A percentile compares a stretch with the other conserved stretches of the same genome.
These are phyloP conservation scores for Thermoascus crustaceus DNA, from an alignment of 2,329 filamentous ascomycete genomes.

Conservation along the genomic window DNA sequence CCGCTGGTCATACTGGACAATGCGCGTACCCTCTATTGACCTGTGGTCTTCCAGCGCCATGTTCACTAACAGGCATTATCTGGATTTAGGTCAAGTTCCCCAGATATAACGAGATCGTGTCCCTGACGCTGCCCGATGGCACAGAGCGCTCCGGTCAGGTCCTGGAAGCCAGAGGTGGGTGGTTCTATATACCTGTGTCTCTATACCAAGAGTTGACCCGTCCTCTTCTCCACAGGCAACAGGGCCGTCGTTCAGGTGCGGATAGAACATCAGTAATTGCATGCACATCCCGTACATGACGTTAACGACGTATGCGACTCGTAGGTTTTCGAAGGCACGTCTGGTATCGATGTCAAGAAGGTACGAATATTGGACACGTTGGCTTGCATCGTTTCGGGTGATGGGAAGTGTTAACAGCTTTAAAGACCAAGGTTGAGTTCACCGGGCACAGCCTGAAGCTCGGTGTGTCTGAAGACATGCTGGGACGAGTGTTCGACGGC, in stretches of 20 bases:
- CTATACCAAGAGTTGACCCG: not conserved
- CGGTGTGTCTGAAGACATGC: constrained; percentile 98
- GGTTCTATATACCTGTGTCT: not conserved
- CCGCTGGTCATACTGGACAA: constrained; percentile 96
- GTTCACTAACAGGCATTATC: constrained; percentile 12
- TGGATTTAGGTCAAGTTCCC: constrained; percentile 81
- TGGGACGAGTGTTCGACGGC: constrained; percentile 97
- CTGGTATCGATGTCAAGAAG: constrained; percentile 98
- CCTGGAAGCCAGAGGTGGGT: constrained; percentile 85
- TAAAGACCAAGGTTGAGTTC: constrained; percentile 91
- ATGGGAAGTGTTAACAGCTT: constrained; percentile 12
- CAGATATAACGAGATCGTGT: constrained; percentile 95
- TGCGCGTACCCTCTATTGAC: constrained; percentile 52
- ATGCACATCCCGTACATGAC: constrained; percentile 6
- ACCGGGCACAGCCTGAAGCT: constrained; percentile 96
- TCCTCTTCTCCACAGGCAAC: constrained; percentile 53
- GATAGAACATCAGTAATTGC: constrained; percentile 6
- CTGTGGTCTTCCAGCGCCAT: not conserved
- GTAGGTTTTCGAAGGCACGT: constrained; percentile 93
- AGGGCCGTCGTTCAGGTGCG: constrained; percentile 89
- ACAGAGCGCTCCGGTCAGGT: constrained; percentile 90
- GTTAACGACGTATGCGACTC: constrained; percentile 18
- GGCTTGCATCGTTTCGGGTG: not conserved
- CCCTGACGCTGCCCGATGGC: constrained; percentile 90
- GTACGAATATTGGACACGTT: constrained; percentile 44